Conservation (phyloP, 2,329 filamentous ascomycete genomes). For the Bipolaris bicolor region DNA sequence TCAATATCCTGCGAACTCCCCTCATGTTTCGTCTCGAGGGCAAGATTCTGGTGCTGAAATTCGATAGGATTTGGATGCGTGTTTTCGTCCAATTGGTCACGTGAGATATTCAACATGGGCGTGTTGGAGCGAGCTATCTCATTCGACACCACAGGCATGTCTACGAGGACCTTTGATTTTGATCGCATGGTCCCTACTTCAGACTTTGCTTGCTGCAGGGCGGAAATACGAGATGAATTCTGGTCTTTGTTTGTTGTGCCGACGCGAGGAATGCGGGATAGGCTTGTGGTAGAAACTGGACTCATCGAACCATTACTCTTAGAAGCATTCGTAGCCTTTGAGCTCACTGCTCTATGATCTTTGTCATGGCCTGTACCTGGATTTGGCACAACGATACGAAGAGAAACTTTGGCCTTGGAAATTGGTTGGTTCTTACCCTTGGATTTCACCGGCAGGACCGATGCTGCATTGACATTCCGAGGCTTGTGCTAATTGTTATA, state of each 20-base stretch:
- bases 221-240: conserved; percentile 17
- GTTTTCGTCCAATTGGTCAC: background rate
- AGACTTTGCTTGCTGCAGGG: conserved; percentile 28
- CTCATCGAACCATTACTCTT: background rate
- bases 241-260: conserved; percentile 7
- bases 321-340: conserved; percentile 20
- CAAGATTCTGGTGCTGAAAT: too few relatives aligned
- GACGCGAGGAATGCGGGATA: conserved; percentile 39
- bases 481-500: conserved; percentile 19
- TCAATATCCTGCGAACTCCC: background rate
- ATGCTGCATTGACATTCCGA: background rate
- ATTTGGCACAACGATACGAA: conserved; percentile 22
- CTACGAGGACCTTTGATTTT: background rate
- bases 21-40: background rate
- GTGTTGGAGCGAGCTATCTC: conserved; percentile 13
- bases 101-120: background rate
- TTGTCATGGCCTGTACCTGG: conserved; percentile 2
- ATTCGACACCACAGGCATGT: background rate
- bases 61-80: background rate
- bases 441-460: background rate
- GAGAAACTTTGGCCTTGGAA: conserved; percentile 27
- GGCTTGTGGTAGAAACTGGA: conserved; percentile 14
- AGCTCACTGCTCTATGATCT: conserved; percentile 4
- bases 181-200: conserved; percentile 7
- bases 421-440: conserved; percentile 1